Evolutionary conservation across 441 rosid genomes (phyloP).

Genomic region (Erodium texanum): DNA sequence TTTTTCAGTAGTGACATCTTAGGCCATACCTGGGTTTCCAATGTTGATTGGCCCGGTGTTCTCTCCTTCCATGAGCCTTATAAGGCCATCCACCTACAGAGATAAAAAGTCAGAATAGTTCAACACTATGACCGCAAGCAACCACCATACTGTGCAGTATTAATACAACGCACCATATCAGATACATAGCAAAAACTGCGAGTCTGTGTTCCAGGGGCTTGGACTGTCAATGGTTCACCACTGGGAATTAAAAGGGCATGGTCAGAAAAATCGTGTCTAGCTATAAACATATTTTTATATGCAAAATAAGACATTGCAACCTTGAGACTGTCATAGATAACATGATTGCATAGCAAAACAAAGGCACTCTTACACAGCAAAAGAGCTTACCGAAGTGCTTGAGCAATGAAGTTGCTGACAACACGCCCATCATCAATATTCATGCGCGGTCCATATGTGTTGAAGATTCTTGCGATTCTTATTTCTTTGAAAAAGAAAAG

Average conservation of each 20-base stretch:
- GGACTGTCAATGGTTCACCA: slow-evolving; percentile 57
- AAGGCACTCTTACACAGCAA: not conserved
- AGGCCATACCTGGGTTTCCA: slow-evolving; percentile 51
- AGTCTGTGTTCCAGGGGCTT: slow-evolving; percentile 63
- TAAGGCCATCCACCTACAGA: slow-evolving; percentile 53
- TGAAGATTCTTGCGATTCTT: slow-evolving; percentile 61
- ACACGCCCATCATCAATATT: too few species aligned
- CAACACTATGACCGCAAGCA: not conserved
- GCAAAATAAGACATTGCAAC: slow-evolving; percentile 62
- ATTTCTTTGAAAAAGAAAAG: slow-evolving; percentile 18
- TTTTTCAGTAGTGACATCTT: too few species aligned
- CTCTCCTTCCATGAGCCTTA: slow-evolving; percentile 65
- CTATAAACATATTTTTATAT: too few species aligned
- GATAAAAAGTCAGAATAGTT: not conserved
- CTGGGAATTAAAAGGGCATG: slow-evolving; percentile 23
- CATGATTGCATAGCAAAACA: slow-evolving; percentile 31
- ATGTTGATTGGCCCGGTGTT: slow-evolving; percentile 66
- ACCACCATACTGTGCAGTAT: not conserved
- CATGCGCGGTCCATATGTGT: slow-evolving; percentile 41
- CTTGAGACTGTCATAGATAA: slow-evolving; percentile 59
- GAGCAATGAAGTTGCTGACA: too few species aligned
- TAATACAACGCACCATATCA: slow-evolving; percentile 38
- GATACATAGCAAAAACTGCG: slow-evolving; percentile 68
- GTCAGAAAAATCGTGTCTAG: not conserved
- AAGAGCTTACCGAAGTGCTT: slow-evolving; percentile 22